Evolutionary conservation across 768 basidiomycete species (phyloP), one percentile per base, ranked within the genome.

Genomic region (Russula lepida): DNA sequence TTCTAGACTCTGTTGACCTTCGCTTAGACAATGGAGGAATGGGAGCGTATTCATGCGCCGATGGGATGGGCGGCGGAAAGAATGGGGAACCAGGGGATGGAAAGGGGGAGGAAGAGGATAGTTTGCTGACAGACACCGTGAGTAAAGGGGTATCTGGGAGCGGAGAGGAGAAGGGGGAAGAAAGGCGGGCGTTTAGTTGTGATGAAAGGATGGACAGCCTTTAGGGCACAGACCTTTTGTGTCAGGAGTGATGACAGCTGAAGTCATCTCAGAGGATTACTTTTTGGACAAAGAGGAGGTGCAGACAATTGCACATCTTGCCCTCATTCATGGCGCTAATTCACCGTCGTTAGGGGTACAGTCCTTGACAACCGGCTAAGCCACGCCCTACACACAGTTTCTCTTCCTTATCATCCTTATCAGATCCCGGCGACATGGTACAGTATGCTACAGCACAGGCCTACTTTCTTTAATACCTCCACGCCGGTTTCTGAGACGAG

Each of bases 81-180:
- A 88, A 88, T 0, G 83, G 77, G 6, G 83, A 85, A 0, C 82
- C 82, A 3, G 87, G 87, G 0, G 84, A 85, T 0, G 85, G 86
- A 72, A 79, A 79, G 2, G 78, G 78, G 37, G 75, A 74, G 0
- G 73, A 67, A 19, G 80, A 76, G 9, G 79, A 74, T 25, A 74
- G 70, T 23, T 71, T 69, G 63, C 81, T 78, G 37, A 82, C 62
- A 30, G 56, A 39, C 35, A 65, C 56, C 11, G 57, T 64, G 60
- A 64, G 64, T 32, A 55, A 48, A 15, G 55, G 51, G 15, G 60
- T 61, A 64, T 63, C 58, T 62, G 53, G 5, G 6, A 19, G 39
- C 3, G 11, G 32, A 32, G 7, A 32, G 7, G 32, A 17, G 6
- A 6, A 19, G 19, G 43, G 43, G 43, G 21, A 21, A 21, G 41